A percentile compares a stretch with the other conserved stretches of the same genome.
Conservation (phyloP, 805 yeast species). For the Lipomyces sp. region DNA sequence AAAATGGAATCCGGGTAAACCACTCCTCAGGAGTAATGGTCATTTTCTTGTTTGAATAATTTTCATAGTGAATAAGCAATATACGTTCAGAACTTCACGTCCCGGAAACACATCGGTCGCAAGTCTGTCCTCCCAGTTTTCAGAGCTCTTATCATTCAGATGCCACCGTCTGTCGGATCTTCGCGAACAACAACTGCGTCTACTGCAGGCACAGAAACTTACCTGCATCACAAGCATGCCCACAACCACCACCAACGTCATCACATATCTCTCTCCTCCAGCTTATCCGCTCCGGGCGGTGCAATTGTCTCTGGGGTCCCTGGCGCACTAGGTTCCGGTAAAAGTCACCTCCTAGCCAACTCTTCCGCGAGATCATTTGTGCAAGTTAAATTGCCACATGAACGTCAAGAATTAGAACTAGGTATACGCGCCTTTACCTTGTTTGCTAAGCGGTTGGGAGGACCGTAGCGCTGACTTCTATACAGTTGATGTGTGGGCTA, state of each 20-base stretch:
- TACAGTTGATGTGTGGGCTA: constrained; percentile 44
- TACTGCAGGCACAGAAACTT: constrained; percentile 10
- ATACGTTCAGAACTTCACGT: background rate
- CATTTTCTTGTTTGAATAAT: background rate
- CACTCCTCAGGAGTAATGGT: background rate
- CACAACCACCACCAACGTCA: constrained; percentile 30
- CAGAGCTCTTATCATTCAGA: background rate
- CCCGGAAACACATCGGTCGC: background rate
- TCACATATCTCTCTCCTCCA: constrained; percentile 9
- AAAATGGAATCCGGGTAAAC: background rate
- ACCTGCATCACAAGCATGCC: constrained; percentile 26
- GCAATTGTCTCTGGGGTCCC: background rate
- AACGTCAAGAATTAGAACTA: constrained; percentile 26
- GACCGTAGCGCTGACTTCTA: background rate
- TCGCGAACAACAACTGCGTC: background rate
- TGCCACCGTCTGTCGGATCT: constrained; percentile 26
- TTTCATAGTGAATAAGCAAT: background rate
- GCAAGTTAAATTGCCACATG: constrained; percentile 23
- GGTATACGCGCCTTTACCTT: constrained; percentile 7
- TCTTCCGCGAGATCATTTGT: constrained; percentile 11
- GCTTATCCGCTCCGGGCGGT: background rate
- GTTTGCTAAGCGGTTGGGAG: background rate
- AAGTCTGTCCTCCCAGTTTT: background rate
- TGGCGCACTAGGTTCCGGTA: constrained; percentile 2
- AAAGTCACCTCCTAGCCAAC: background rate